Conservation (phyloP, 345 rosid genomes). For the Salix exigua region DNA sequence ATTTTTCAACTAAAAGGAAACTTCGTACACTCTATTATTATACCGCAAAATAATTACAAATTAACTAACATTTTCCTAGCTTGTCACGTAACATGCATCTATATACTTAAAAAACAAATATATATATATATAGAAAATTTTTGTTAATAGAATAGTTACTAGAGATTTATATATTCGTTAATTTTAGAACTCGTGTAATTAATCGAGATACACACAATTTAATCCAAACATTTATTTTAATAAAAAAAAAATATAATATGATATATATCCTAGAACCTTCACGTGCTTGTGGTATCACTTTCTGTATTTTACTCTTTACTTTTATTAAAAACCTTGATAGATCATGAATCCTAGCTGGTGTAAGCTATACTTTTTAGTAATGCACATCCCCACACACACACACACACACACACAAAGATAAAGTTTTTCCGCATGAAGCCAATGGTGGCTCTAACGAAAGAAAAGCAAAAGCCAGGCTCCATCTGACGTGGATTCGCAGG, state of each 20-base stretch:
- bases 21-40: too few relatives aligned
- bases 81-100: too few relatives aligned
- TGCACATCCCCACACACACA: neutral
- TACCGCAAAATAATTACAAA: too few relatives aligned
- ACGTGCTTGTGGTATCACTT: neutral
- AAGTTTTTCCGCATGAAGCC: neutral
- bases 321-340: neutral
- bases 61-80: too few relatives aligned
- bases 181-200: accelerated
- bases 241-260: too few relatives aligned
- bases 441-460: neutral
- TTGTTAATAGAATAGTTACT: too few relatives aligned
- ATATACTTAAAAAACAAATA: too few relatives aligned
- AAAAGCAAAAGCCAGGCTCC: neutral
- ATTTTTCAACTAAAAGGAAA: too few relatives aligned
- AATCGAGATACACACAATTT: accelerated
- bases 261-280: neutral
- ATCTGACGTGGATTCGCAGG: slow-evolving; percentile 20
- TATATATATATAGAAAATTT: too few relatives aligned
- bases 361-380: neutral
- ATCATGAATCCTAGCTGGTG: neutral
- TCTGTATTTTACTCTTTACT: neutral
- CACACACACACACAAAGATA: neutral
- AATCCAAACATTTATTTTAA: accelerated
- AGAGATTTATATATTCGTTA: accelerated